Evolutionary conservation across 2,329 filamentous ascomycete species (phyloP).

Genomic region (Aspergillus amoenus): DNA sequence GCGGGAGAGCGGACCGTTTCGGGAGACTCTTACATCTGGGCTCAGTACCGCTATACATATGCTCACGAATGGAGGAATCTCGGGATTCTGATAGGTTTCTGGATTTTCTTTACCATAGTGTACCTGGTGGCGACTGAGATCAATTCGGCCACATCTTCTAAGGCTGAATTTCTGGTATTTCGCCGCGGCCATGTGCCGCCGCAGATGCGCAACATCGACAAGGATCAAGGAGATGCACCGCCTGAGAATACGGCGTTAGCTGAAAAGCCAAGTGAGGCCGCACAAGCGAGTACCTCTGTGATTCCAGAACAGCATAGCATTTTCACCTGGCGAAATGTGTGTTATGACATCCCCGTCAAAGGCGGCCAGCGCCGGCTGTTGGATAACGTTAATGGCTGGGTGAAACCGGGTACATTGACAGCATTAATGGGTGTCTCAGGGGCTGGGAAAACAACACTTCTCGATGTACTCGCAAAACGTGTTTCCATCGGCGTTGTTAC

Average conservation of each 20-base stretch:
- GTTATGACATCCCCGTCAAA: slow-evolving; percentile 55
- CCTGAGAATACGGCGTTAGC: slow-evolving; percentile 16
- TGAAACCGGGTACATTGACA: slow-evolving; percentile 57
- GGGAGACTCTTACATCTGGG: slow-evolving; percentile 61
- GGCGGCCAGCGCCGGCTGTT: slow-evolving; percentile 52
- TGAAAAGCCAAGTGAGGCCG: slow-evolving; percentile 12
- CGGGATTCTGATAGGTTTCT: slow-evolving; percentile 65
- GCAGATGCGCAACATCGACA: slow-evolving; percentile 27
- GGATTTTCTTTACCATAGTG: slow-evolving; percentile 61
- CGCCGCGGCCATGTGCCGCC: slow-evolving; percentile 54
- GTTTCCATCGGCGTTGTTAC: slow-evolving; percentile 63
- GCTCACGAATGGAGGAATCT: slow-evolving; percentile 66
- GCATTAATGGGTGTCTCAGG: slow-evolving; percentile 63
- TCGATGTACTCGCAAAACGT: slow-evolving; percentile 59
- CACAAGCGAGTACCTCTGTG: slow-evolving; percentile 18
- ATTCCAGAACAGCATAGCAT: slow-evolving; percentile 40
- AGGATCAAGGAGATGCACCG: slow-evolving; percentile 19
- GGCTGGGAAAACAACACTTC: slow-evolving; percentile 62
- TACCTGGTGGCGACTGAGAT: slow-evolving; percentile 66
- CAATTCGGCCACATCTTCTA: slow-evolving; percentile 62
- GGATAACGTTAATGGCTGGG: slow-evolving; percentile 55
- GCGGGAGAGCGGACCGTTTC: slow-evolving; percentile 55
- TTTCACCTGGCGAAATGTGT: slow-evolving; percentile 56
- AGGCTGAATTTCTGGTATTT: slow-evolving; percentile 70
- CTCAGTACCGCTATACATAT: slow-evolving; percentile 58